Base-by-base conservation (phyloP, 495 filamentous ascomycete species). In the Oidiodendron maius region DNA sequence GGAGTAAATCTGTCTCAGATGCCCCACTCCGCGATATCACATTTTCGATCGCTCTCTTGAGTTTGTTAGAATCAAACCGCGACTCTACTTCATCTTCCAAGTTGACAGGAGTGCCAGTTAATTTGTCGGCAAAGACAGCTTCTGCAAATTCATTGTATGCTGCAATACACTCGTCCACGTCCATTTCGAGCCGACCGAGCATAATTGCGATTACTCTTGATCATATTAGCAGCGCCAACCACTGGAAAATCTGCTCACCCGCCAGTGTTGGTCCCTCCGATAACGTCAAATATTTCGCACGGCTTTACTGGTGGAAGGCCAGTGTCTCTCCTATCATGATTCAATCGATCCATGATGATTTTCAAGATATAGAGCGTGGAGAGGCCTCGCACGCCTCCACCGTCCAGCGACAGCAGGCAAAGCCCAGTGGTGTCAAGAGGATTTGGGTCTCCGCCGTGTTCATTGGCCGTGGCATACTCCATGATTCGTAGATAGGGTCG, bases 271-370 rank as follows among this genome's bases (percentile, higher is more conserved):
- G 18, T 16, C 12, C 18, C 38, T 40, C 13, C 13, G 17, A 40
- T 70, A 13, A 71, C 44, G 50, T 71, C 66, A 39, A 72, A 71
- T 4, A 68, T 17, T 21, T 42, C 40, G 16, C 40, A 42, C n/a
- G 17, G 40, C 40, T 42, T 22, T 13, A 18, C 16, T 10, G 40
- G 8, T 2, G 40, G 5, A 21, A 20, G 40, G n/a, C 40, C 40
- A 4, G 21, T 23, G 6, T 42, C 25, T 22, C 25, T 42, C 22
- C 40, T 17, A 17, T 40, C 38, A 18, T 21, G n/a, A 9, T 21
- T 16, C n/a, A 15, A 10, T 35, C 16, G 13, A 12, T 35, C 32
- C 32, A 35, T 35, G 4, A 35, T 12, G 32, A 13, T 12, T 4
- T 35, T 16, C 13, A 35, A 16, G 16, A 35, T 35, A 16, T 13